Percentiles rank a stretch among this genome's conserved stretches.
Conservation (phyloP, 2,329 filamentous ascomycete genomes). For the Diaporthe sp. region DNA sequence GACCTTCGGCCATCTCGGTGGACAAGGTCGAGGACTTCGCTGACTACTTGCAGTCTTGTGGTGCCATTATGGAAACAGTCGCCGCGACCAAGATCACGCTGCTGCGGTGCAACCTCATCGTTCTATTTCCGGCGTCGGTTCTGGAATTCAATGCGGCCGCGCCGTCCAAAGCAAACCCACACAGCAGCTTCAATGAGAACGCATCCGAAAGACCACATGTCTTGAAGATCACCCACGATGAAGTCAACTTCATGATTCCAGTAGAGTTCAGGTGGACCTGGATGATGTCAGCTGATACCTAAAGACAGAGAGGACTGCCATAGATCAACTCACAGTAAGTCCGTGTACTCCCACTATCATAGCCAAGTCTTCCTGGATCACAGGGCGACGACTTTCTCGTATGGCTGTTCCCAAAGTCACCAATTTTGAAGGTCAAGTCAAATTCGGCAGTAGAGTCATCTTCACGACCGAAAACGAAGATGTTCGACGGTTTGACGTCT, state of each 20-base stretch:
- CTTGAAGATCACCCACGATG: not conserved
- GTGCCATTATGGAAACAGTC: slow-evolving; percentile 18
- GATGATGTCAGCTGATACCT: not conserved
- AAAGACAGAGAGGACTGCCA: not conserved
- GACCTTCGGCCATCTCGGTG: not conserved
- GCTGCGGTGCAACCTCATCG: not conserved
- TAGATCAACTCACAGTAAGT: not conserved
- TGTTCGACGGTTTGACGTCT: slow-evolving; percentile 23
- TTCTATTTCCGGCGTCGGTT: not conserved
- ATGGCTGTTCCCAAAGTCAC: slow-evolving; percentile 17
- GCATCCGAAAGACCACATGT: slow-evolving; percentile 16
- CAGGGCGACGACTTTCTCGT: not conserved
- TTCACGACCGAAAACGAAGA: not conserved
- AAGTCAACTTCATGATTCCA: slow-evolving; percentile 1
- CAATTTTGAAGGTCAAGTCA: not conserved
- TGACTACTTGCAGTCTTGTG: not conserved
- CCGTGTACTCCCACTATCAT: not conserved
- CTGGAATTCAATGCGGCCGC: not conserved
- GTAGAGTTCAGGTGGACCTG: slow-evolving; percentile 2
- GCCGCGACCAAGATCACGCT: not conserved
- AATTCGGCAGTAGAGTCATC: accelerated
- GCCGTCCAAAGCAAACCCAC: slow-evolving; percentile 4
- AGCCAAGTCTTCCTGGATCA: not conserved
- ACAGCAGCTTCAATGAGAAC: slow-evolving; percentile 14
- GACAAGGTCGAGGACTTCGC: not conserved